Evolutionary conservation across 73 alveolate genomes (phyloP), one percentile per base, ranked within the genome.

Genomic region (Paramecium sonneborni): DNA sequence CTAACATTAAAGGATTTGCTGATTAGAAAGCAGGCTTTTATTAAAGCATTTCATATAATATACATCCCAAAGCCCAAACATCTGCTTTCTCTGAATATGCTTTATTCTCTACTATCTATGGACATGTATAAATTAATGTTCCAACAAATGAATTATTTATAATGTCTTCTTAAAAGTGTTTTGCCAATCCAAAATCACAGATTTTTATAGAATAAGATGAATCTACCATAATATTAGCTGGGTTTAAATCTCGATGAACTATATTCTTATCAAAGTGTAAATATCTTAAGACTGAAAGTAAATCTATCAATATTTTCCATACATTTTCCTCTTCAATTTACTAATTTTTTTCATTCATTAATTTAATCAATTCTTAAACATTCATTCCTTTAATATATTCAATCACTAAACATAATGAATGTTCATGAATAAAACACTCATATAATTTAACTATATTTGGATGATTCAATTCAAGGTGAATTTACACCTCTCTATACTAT

Each of bases 101-200:
- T 74, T 88, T 72, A 90, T 93, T 94, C 79, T 96, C 87, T 15
- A 96, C 99, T 7, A 96, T 96, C 69, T 96, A 97, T 8, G 98
- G 99, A 72, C 99, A 95, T 15, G 97, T 90, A 46, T 96, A 96
- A 20, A 95, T 92, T 21, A 96, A 92, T 34, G 99, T 96, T 18
- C 99, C 99, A 4, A 96, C 99, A 89, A 96, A 96, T 1, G 96
- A 58, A 46, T 96, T 90, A 20, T 69, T 69, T 93, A 94, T 94
- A 7, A 85, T 93, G 57, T 94, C 92, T 35, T 93, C 86, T 28
- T 94, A 93, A 26, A 95, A 85, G 57, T 95, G 94, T 88, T 96
- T 98, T 15, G 99, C 99, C 28, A 97, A 96, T 14, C 99, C 99
- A 93, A 98, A 98, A 93, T 98, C 99, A 15, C 99, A 96, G 76